Conservation (phyloP, 1,284 basidiomycete species). For the Amylostereum areolatum region DNA sequence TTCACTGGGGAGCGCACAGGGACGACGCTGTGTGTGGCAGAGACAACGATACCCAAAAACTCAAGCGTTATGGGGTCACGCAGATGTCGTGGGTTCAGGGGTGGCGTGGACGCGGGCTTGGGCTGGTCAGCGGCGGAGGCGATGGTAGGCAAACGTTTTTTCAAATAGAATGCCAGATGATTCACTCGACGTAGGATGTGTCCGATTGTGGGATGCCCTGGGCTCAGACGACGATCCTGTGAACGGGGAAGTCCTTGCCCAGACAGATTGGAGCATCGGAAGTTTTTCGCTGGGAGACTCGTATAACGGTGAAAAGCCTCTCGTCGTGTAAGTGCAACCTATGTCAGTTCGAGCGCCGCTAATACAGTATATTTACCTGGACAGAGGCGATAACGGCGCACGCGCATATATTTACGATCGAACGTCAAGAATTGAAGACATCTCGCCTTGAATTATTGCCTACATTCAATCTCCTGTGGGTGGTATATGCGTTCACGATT, state of each 20-base stretch:
- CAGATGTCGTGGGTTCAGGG: slow-evolving; percentile 52
- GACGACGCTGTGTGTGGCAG: slow-evolving; percentile 18
- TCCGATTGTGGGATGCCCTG: slow-evolving; percentile 59
- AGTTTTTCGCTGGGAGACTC: slow-evolving; percentile 55
- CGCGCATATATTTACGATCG: slow-evolving; percentile 12
- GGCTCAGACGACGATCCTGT: slow-evolving; percentile 27
- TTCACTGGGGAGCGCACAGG: slow-evolving; percentile 38
- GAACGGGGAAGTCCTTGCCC: slow-evolving; percentile 46
- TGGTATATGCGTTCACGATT: too few species aligned
- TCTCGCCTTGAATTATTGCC: not conserved
- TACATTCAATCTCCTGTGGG: not conserved
- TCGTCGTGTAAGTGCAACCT: slow-evolving; percentile 52
- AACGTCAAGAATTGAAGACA: not conserved
- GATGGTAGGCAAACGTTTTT: slow-evolving; percentile 51
- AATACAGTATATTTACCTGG: not conserved
- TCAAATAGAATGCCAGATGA: not conserved
- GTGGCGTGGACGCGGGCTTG: slow-evolving; percentile 28
- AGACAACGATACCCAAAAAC: slow-evolving; percentile 17
- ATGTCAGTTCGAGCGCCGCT: not conserved
- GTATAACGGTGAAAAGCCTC: slow-evolving; percentile 41
- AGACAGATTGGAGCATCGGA: slow-evolving; percentile 49
- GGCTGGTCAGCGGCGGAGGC: slow-evolving; percentile 56
- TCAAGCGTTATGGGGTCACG: slow-evolving; percentile 43
- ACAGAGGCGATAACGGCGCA: slow-evolving; percentile 12
- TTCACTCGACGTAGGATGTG: slow-evolving; percentile 39